Percentiles rank a stretch among this genome's conserved stretches.
Evolutionary conservation across 2,329 filamentous ascomycete genomes (phyloP).

Genomic region (Cytospora piceicola): DNA sequence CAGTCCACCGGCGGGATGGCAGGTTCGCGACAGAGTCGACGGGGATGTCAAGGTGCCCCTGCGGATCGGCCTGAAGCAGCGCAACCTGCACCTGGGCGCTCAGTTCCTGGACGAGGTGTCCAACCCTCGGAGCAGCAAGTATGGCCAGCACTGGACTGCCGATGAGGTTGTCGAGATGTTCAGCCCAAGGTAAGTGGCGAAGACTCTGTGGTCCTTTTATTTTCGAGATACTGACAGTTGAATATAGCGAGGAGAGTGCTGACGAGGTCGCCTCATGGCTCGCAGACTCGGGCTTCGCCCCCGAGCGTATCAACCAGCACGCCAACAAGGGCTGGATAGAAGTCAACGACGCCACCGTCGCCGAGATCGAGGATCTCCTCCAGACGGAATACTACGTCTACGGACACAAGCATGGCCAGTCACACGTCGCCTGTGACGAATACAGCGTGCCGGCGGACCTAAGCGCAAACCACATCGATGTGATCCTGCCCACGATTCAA

Average conservation of each 20-base stretch:
- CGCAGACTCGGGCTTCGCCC: slow-evolving; percentile 22
- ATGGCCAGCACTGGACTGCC: slow-evolving; percentile 29
- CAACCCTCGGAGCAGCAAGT: slow-evolving; percentile 23
- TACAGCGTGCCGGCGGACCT: slow-evolving; percentile 28
- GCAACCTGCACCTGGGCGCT: slow-evolving; percentile 25
- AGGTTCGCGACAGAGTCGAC: slow-evolving; percentile 23
- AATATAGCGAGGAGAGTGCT: slow-evolving; percentile 23
- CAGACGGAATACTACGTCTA: slow-evolving; percentile 29
- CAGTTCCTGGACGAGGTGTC: slow-evolving; percentile 25
- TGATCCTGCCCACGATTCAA: slow-evolving; percentile 27
- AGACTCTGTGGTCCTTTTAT: not conserved
- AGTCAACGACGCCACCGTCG: slow-evolving; percentile 24
- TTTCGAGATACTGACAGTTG: not conserved
- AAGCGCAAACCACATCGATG: slow-evolving; percentile 26
- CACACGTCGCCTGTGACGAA: slow-evolving; percentile 25
- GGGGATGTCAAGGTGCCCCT: slow-evolving; percentile 27
- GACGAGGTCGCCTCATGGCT: slow-evolving; percentile 25
- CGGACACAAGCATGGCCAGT: slow-evolving; percentile 25
- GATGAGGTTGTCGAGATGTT: slow-evolving; percentile 28
- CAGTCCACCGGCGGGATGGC: slow-evolving; percentile 23
- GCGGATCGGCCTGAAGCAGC: slow-evolving; percentile 28
- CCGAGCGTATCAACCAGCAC: slow-evolving; percentile 25
- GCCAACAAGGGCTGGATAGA: slow-evolving; percentile 29
- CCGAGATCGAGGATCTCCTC: slow-evolving; percentile 27
- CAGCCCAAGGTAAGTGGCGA: slow-evolving; percentile 15